Evolutionary conservation across 2,329 filamentous ascomycete genomes (phyloP), one percentile per base, ranked within the genome.

Genomic region (Xylaria sp.): DNA sequence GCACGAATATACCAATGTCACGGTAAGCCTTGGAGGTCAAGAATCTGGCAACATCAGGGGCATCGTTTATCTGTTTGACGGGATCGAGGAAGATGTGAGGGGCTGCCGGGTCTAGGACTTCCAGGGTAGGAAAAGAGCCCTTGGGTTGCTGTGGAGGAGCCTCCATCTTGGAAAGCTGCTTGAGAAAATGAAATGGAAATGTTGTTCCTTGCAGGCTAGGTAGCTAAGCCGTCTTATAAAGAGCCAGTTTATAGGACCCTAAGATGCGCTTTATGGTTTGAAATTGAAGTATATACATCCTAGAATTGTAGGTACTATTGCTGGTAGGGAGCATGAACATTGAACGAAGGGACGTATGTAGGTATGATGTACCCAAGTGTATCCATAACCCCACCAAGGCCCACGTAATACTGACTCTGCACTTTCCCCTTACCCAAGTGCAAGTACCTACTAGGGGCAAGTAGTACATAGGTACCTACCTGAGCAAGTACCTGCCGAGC

Each of bases 1-100:
- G 86, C 56, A 98, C 84, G 79, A 97, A 98, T 56, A 89, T 87
- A 80, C 93, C 92, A 63, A 99, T 92, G 78, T 98, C 94, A 67
- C 89, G 87, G 82, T 98, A 98, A 54, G 94, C 96, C 73, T 88
- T 89, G 58, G 93, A 94, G 9, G 86, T 87, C 63, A 97, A 88
- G 80, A 98, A 99, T 71, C 87, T 88, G 23, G 88, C 81, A 64
- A 99, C 92, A 84, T 98, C 94, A 69, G 90, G 84, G 66, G 91
- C 91, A 76, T 96, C 92, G 81, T 97, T 87, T 82, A 99, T 99
- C 76, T 86, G 86, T 81, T 98, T 99, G 66, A 80, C 78, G 0
- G 96, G 96, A 51, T 84, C 82, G 62, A 84, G 78, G 80, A 97
- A 98, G 39, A 73, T 77, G 77, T 89, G 88, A 10, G 84, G 79